Percentiles rank a stretch among this genome's conserved stretches.
Conservation (phyloP, 1,139 yeast species). For the Sugiyamaella sp. region DNA sequence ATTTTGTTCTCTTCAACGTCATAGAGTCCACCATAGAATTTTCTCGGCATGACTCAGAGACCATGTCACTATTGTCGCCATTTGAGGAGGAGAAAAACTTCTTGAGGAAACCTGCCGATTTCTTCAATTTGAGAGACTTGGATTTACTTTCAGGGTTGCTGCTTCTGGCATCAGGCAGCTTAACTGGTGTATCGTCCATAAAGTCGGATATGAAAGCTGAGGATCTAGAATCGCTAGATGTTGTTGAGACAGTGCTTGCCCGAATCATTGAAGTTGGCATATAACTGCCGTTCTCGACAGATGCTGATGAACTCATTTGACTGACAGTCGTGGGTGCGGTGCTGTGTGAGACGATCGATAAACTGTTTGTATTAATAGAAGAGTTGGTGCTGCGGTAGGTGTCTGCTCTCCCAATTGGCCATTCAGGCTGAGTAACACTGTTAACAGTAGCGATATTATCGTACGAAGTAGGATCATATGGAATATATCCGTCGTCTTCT, state of each 20-base stretch:
- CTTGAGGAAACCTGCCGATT: conserved; percentile 55
- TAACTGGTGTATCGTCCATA: conserved; percentile 32
- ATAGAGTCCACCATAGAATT: conserved; percentile 15
- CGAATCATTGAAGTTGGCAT: conserved; percentile 4
- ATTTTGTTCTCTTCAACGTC: conserved; percentile 31
- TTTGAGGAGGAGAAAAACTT: conserved; percentile 47
- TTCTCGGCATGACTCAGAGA: not conserved
- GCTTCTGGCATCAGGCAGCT: conserved; percentile 30
- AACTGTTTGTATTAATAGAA: conserved; percentile 32
- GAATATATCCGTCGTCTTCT: conserved; percentile 32
- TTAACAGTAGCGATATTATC: conserved; percentile 21
- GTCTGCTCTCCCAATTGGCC: conserved; percentile 30
- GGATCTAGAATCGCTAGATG: conserved; percentile 6
- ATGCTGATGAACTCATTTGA: conserved; percentile 7
- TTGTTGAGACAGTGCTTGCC: conserved; percentile 10
- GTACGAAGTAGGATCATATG: conserved; percentile 38
- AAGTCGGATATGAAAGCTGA: conserved; percentile 16
- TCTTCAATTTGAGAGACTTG: conserved; percentile 32
- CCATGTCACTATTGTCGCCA: not conserved
- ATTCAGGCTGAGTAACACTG: conserved; percentile 5
- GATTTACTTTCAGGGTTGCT: not conserved
- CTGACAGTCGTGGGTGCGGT: conserved; percentile 47
- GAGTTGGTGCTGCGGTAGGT: conserved; percentile 34
- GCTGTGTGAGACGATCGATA: conserved; percentile 32
- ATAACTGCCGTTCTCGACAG: not conserved